Base-by-base conservation (phyloP, 192 early-diverging fungal species). In the Piromyces sp. region DNA sequence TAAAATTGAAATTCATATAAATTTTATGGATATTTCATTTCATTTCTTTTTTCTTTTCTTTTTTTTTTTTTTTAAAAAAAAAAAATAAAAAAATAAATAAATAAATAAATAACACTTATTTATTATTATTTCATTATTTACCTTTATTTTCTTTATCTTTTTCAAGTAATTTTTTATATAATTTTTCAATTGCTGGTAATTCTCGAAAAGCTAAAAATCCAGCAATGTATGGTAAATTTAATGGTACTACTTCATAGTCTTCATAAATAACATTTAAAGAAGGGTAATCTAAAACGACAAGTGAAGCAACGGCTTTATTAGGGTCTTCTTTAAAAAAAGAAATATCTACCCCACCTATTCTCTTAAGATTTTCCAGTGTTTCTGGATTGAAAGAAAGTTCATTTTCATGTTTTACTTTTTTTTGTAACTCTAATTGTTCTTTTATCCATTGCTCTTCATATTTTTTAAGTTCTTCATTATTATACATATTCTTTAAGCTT, bases 161-260 rank as follows among this genome's bases (percentile, higher is more conserved):
- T 51, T 51, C 42, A 22, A 22, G 2, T 6, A 51, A 51, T 22
- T 51, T 51, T 22, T 51, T 51, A 51, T 51, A 51, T 78, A 94
- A 86, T 14, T 83, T 80, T 29, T 86, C 80, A 31, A 96, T 86
- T 2, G 93, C 90, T 0, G 87, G 87, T 1, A 91, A 88, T 82
- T 98, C 97, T 19, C 96, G 92, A 86, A 97, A 96, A 0, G 96
- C 97, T n/a, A 98, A 89, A 85, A 92, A 98, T 2, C 94, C 94
- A 1, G 96, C 87, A 78, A 94, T 93, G 84, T 98, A 98, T 0
- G 97, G 97, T 30, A 91, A 82, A 0, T 84, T 84, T 28, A 98
- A 86, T 29, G 85, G 84, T 11, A 95, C 92, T 82, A 51, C 0
- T 51, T 51, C 42, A 22, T 51, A 22, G 6, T 51, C 42, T 51